These are phyloP conservation scores for Talaromyces rugulosus DNA, from an alignment of 2,329 filamentous ascomycete genomes.

Conservation along the genomic window DNA sequence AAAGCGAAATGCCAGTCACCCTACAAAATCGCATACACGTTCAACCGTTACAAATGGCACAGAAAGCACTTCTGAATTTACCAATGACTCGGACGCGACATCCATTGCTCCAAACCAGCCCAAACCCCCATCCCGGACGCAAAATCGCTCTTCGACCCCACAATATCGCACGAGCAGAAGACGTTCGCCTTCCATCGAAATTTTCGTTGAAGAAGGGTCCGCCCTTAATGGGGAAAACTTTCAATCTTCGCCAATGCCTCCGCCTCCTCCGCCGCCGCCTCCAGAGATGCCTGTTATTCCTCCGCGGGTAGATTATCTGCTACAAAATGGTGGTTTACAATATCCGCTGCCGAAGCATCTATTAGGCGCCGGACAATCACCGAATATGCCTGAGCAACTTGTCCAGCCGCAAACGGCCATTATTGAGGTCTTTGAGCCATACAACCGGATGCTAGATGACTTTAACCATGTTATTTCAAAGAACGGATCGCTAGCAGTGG, in stretches of 20 bases:
- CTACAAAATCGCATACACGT: constrained; percentile 28
- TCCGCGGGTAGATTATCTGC: constrained; percentile 84
- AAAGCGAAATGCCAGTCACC: constrained; percentile 28
- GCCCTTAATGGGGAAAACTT: constrained; percentile 21
- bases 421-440: constrained; percentile 73
- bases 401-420: constrained; percentile 65
- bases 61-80: constrained; percentile 30
- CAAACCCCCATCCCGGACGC: constrained; percentile 33
- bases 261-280: constrained; percentile 72
- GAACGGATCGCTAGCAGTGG: constrained; percentile 87
- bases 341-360: constrained; percentile 70
- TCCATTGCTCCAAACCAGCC: constrained; percentile 43
- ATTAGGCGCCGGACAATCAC: constrained; percentile 50
- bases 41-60: constrained; percentile 33
- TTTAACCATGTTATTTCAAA: constrained; percentile 77
- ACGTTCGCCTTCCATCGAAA: constrained; percentile 31
- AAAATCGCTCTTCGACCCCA: constrained; percentile 24
- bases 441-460: constrained; percentile 77
- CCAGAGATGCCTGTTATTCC: constrained; percentile 62
- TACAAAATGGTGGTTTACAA: constrained; percentile 79
- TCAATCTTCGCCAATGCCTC: constrained; percentile 27
- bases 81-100: constrained; percentile 43
- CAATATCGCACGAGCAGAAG: constrained; percentile 1
- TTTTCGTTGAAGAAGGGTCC: constrained; percentile 32
- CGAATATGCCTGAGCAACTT: constrained; percentile 54